Conservation (phyloP, 192 early-diverging fungal genomes). For the Martensiomyces pterosporus region DNA sequence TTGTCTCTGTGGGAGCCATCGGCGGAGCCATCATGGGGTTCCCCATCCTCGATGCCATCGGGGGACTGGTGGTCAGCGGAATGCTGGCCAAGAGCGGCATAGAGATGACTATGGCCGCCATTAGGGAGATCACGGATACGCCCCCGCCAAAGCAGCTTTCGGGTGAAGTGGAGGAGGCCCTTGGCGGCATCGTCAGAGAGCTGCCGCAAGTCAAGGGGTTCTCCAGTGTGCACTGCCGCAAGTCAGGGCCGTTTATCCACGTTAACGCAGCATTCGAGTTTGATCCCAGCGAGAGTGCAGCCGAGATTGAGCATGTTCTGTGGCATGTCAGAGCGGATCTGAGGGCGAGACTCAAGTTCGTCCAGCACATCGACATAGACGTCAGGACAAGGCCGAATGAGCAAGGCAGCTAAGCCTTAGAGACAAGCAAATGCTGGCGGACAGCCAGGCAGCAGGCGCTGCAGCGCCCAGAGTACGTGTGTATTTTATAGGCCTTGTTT, state of each 20-base stretch:
- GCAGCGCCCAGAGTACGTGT: too few species aligned
- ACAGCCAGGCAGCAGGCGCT: too few species aligned
- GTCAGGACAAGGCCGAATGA: too few species aligned
- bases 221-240: slow-evolving; percentile 30
- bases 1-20: slow-evolving; percentile 71
- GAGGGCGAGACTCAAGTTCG: slow-evolving; percentile 16
- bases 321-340: slow-evolving; percentile 12
- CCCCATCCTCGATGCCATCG: slow-evolving; percentile 68
- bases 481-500: too few species aligned
- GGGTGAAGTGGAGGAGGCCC: slow-evolving; percentile 15
- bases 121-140: slow-evolving; percentile 54
- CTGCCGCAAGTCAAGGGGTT: slow-evolving; percentile 9
- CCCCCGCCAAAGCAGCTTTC: slow-evolving; percentile 28
- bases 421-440: too few species aligned
- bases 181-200: slow-evolving; percentile 7
- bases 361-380: slow-evolving; percentile 36
- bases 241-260: slow-evolving; percentile 42
- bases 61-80: slow-evolving; percentile 68
- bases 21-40: slow-evolving; percentile 68
- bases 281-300: slow-evolving; percentile 16
- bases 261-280: slow-evolving; percentile 22
- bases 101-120: slow-evolving; percentile 49
- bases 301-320: slow-evolving; percentile 9
- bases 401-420: too few species aligned
- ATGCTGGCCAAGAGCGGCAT: slow-evolving; percentile 65